Evolutionary conservation across 306 rosid species (phyloP).

Genomic region (Fragaria nilgerrensis): DNA sequence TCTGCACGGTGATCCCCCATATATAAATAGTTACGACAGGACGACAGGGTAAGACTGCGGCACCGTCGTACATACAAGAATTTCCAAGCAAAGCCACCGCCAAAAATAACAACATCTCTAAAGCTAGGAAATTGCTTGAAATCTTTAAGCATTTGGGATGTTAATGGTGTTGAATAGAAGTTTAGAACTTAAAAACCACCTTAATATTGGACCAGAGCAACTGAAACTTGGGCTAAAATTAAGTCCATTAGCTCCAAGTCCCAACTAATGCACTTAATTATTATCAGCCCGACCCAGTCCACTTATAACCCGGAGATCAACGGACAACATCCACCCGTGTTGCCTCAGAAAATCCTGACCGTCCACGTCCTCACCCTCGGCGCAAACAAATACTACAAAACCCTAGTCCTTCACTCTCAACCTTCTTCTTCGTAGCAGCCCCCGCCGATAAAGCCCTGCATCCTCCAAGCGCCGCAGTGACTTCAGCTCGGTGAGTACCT

Average conservation of each 20-base stretch:
- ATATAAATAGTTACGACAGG: too few relatives aligned
- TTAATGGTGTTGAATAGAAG: too few relatives aligned
- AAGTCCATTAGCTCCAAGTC: background rate
- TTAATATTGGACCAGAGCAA: background rate
- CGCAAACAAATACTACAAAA: constrained; percentile 24
- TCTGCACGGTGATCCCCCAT: too few relatives aligned
- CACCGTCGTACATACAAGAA: too few relatives aligned
- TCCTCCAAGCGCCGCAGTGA: background rate
- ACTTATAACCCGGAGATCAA: background rate
- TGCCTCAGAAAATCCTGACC: background rate
- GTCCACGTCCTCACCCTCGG: background rate
- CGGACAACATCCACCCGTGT: background rate
- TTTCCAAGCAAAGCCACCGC: too few relatives aligned
- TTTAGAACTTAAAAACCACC: too few relatives aligned
- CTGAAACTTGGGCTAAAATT: background rate
- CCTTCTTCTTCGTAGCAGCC: background rate
- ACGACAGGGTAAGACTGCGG: too few relatives aligned
- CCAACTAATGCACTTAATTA: background rate
- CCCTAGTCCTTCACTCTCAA: constrained; percentile 14
- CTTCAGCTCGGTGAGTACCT: constrained; percentile 12
- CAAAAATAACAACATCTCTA: too few relatives aligned
- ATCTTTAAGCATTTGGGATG: too few relatives aligned
- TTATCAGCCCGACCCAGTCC: background rate
- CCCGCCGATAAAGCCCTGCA: constrained; percentile 30
- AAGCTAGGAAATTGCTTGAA: too few relatives aligned